Percentiles rank a stretch among this genome's conserved stretches.
phyloP scores from a whole-genome alignment of 192 early-diverging fungal species.

The Thoreauomyces humboldtii region DNA sequence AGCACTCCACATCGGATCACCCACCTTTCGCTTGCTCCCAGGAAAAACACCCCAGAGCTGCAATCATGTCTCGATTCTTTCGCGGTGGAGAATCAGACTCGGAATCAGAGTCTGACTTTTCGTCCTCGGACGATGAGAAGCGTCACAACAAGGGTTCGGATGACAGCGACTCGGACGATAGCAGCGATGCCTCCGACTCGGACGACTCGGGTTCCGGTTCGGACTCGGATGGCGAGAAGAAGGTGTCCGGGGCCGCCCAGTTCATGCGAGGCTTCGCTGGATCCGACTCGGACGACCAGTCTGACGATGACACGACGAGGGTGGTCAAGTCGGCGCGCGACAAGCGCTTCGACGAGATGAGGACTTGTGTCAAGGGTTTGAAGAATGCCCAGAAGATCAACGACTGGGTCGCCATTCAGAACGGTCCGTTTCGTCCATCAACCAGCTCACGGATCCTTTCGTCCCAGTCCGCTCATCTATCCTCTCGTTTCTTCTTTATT shows the following conservation, averaged over 20 bases:
- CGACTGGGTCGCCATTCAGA: constrained; percentile 82
- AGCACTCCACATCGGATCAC: no score
- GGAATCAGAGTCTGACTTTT: constrained; percentile 44
- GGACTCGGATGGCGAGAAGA: constrained; percentile 35
- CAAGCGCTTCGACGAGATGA: constrained; percentile 86
- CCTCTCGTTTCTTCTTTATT: no score
- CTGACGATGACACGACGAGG: constrained; percentile 72
- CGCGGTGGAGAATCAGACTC: constrained; percentile 67
- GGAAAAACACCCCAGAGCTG: background rate
- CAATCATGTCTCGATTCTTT: constrained; percentile 87
- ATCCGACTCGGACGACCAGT: constrained; percentile 58
- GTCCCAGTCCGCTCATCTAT: no score
- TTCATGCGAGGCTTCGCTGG: constrained; percentile 30
- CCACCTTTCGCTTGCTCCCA: background rate
- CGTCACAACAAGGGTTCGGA: constrained; percentile 20
- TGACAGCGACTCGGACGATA: constrained; percentile 26
- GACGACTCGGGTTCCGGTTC: constrained; percentile 36
- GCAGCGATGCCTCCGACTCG: constrained; percentile 16
- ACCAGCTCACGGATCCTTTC: no score
- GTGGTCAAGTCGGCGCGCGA: constrained; percentile 79
- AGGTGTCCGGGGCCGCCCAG: constrained; percentile 16
- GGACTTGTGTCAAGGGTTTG: constrained; percentile 59
- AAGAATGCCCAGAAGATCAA: constrained; percentile 79
- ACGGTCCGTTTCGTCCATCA: no score
- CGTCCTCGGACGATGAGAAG: constrained; percentile 19